These are phyloP conservation scores for Penicillium crystallinum DNA, from an alignment of 495 filamentous ascomycete genomes.

Conservation along the genomic window DNA sequence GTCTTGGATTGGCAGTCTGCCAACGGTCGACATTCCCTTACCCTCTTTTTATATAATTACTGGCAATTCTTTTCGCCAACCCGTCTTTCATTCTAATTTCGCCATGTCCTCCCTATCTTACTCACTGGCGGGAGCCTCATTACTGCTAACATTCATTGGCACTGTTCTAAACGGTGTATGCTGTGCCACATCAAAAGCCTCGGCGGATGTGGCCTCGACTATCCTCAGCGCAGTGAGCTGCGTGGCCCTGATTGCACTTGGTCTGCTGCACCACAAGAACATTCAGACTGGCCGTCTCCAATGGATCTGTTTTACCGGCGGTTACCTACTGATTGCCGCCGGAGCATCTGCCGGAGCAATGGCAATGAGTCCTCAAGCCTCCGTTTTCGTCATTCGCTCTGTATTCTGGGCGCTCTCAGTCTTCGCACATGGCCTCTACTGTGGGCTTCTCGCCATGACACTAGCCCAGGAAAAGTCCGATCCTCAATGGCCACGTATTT, in stretches of 20 bases:
- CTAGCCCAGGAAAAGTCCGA: conserved; percentile 9
- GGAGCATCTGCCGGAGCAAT: conserved; percentile 28
- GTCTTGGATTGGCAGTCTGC: conserved; percentile 7
- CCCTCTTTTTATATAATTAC: conserved; percentile 1
- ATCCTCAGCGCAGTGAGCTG: conserved; percentile 28
- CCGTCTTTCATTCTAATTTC: neutral
- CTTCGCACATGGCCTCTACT: conserved; percentile 31
- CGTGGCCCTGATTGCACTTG: conserved; percentile 21
- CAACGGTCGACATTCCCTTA: conserved; percentile 3
- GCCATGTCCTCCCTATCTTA: conserved; percentile 20
- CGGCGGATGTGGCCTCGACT: conserved; percentile 19
- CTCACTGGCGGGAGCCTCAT: conserved; percentile 22
- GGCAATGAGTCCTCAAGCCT: conserved; percentile 16
- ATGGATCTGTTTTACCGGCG: conserved; percentile 15
- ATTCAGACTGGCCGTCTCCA: conserved; percentile 10
- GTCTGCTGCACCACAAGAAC: conserved; percentile 23
- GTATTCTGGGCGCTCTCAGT: conserved; percentile 33
- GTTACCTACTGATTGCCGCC: conserved; percentile 29
- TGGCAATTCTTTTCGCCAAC: neutral
- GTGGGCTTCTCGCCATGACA: conserved; percentile 26
- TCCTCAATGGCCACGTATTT: conserved; percentile 23
- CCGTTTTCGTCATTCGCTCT: conserved; percentile 26
- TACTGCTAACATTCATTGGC: conserved; percentile 23
- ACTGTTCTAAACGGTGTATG: conserved; percentile 35
- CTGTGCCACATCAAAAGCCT: conserved; percentile 21